Evolutionary conservation across 768 basidiomycete genomes (phyloP), one percentile per base, ranked within the genome.

Genomic region (Stropharia rugosoannulata): DNA sequence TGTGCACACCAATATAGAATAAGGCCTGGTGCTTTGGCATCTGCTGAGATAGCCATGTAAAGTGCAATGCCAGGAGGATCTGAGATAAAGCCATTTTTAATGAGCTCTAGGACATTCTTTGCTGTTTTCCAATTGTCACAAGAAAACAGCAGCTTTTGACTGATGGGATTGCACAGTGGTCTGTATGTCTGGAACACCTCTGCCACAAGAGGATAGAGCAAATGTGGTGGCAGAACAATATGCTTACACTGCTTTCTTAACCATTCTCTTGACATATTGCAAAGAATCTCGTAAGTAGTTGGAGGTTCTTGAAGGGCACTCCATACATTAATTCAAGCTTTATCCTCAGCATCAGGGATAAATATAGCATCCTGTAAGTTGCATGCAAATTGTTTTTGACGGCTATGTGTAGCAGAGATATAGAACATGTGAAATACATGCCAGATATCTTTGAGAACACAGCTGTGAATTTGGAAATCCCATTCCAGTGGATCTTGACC

Each of bases 151-250:
- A 71, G 68, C 0, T 52, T 42, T 0, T 59, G 54, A 0, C 71
- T 64, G 5, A 48, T 61, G 0, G 67, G 44, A 62, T 75, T 72
- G 43, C 68, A 66, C 2, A 76, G 51, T 3, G 73, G 68, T 0
- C 72, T 72, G 61, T 64, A 75, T 12, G 58, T 66, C 1, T 48
- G n/a, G 44, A 75, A 71, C 9, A 75, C 65, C 0, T 61, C 32
- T 1, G 46, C 9, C 18, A 75, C 67, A n/a, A 62, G 48, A n/a
- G 56, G 61, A 47, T 65, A 62, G n/a, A 75, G 64, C 7, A 56
- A 47, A 19, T 73, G 59, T 1, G 73, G 61, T 7, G 71, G 68
- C 5, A 73, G 72, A 27, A 76, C 69, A 8, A 63, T 56, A 0
- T 61, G 59, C 29, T 64, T 63, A 43, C 69, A 68, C 7, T 54